Evolutionary conservation across 345 rosid species (phyloP).

Genomic region (Iberis pinnata): DNA sequence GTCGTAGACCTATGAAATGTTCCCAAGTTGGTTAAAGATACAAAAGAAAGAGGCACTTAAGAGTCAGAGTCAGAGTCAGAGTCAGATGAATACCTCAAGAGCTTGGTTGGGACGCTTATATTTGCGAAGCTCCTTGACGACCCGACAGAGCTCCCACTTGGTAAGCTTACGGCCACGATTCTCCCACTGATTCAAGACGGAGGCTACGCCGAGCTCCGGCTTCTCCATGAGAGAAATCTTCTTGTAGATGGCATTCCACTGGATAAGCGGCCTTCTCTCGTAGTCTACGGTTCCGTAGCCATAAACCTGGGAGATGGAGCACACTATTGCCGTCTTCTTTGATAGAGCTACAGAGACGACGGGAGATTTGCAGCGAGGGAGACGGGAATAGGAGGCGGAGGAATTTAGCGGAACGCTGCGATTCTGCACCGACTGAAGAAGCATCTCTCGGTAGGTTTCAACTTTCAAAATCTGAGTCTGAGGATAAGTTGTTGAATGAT

Average conservation of each 20-base stretch:
- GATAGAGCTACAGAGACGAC: constrained; percentile 15
- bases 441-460: constrained; percentile 31
- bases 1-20: constrained; percentile 48
- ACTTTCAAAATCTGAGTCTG: too few relatives aligned
- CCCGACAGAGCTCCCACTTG: constrained; percentile 87
- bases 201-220: constrained; percentile 65
- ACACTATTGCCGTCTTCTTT: constrained; percentile 27
- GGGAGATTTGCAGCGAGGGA: constrained; percentile 28
- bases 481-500: too few relatives aligned
- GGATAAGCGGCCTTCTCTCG: constrained; percentile 62
- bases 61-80: too few relatives aligned
- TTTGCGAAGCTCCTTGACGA: constrained; percentile 86
- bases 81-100: too few relatives aligned
- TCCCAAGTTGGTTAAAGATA: background rate
- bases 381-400: constrained; percentile 36
- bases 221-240: constrained; percentile 67
- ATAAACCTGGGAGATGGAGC: constrained; percentile 62
- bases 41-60: too few relatives aligned
- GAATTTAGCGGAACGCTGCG: constrained; percentile 42
- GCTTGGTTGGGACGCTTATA: constrained; percentile 63
- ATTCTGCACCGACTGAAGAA: constrained; percentile 44
- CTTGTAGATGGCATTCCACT: constrained; percentile 75
- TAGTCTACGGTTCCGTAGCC: constrained; percentile 67
- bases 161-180: constrained; percentile 55
- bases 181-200: constrained; percentile 66